Base-by-base conservation (phyloP, 1,284 basidiomycete species). In the Microbotryum saponariae region DNA sequence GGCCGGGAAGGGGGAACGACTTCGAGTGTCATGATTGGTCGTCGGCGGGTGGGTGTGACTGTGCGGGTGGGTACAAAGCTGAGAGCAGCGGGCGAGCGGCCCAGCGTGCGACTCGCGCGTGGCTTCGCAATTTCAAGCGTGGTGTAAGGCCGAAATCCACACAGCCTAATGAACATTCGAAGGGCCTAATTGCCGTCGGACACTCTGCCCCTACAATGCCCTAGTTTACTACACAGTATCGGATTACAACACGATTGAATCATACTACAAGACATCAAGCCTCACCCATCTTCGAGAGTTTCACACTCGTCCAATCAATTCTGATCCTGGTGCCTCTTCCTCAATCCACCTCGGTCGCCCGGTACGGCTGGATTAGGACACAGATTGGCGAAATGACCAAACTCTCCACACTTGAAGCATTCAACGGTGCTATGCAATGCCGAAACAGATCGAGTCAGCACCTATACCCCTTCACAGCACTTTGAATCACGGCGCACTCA, bases 361-460 rank as follows among this genome's bases (percentile, higher is more conserved):
- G 88, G 88, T 42, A 88, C 84, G 74, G 88, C 88, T 62, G 86
- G 79, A 77, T 91, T 89, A 61, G 87, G 82, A 76, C 91, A 94
- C 69, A 88, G 84, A 74, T 94, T 94, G n/a, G 91, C 91, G 73
- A 93, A 94, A 74, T 96, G 91, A 1, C 91, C 91, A 71, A 87
- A 86, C 76, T 91, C 87, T 54, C 88, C 88, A 71, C 89, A 91
- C 87, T 89, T 62, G 69, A 54, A 58, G 53, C 64, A 65, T 18
- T 50, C 53, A 33, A 65, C 51, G 21, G 51, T 31, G 31, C 64
- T 62, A 53, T 45, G 5, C 21, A 0, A 31, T 37, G 25, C 1
- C 4, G 50, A 37, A 49, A 46, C 12, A 10, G 37, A 42, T 18
- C 37, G 12, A 42, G 14, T 42, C 37, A 42, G 29, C 27, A 54